Conservation (phyloP, 2,329 filamentous ascomycete genomes). For the Salinomyces thailandicus region DNA sequence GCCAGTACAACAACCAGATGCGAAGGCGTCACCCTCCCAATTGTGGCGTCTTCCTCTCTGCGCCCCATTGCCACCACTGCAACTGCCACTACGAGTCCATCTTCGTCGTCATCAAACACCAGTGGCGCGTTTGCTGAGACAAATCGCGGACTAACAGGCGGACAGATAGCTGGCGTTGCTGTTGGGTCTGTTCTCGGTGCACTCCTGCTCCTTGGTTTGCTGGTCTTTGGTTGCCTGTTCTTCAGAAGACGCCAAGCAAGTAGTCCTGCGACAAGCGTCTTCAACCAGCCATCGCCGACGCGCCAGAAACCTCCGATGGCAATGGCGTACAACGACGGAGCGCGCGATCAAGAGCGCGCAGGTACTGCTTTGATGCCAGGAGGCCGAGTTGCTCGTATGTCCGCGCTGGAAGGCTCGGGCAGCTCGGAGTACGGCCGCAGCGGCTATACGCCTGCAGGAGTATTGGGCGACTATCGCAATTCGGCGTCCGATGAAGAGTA, state of each 20-base stretch:
- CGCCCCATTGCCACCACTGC: constrained; percentile 54
- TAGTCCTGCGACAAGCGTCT: constrained; percentile 60
- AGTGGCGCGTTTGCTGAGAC: constrained; percentile 21
- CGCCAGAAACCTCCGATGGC: constrained; percentile 30
- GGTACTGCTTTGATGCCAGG: constrained; percentile 71
- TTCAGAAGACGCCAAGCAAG: constrained; percentile 45
- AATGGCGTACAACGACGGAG: constrained; percentile 34
- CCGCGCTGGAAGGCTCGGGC: constrained; percentile 70
- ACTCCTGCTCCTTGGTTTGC: constrained; percentile 55
- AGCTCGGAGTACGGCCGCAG: constrained; percentile 42
- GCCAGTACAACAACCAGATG: constrained; percentile 67
- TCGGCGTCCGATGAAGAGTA: constrained; percentile 55
- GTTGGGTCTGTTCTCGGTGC: constrained; percentile 66
- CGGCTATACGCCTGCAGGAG: constrained; percentile 35
- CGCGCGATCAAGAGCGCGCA: constrained; percentile 28
- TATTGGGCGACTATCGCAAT: constrained; percentile 34
- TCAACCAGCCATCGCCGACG: constrained; percentile 77
- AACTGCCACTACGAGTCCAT: constrained; percentile 38
- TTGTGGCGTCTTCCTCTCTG: constrained; percentile 48
- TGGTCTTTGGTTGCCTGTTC: constrained; percentile 49
- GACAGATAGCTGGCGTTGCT: constrained; percentile 82
- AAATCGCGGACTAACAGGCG: constrained; percentile 57
- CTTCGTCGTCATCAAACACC: constrained; percentile 1
- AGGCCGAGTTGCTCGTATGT: constrained; percentile 89
- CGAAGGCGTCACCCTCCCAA: constrained; percentile 62